Base-by-base conservation (phyloP, 2,329 filamentous ascomycete species). In the Fusarium ramigenum region DNA sequence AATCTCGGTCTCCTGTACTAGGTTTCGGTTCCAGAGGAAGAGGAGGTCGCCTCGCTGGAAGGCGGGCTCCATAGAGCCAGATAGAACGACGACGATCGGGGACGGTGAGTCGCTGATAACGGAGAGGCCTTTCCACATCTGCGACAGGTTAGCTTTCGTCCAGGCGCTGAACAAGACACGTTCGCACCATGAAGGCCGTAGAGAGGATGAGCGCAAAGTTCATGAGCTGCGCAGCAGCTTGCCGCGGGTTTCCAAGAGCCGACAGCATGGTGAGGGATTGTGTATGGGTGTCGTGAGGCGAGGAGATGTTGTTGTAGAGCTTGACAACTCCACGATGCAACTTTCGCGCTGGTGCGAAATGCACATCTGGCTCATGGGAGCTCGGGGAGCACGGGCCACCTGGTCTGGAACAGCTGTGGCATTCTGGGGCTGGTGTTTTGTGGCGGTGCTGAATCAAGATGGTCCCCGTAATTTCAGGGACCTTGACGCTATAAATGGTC, bases 121-220 rank as follows among this genome's bases (percentile, higher is more conserved):
- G 14, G 92, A 95, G 67, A 98, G 90, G 15, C 93, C 93, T 83
- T 97, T 97, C 95, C 92, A 94, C 85, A 97, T 90, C 89, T 90
- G 61, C 30, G 39, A 50, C 32, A 32, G 5, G 44, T 60, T 58
- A 77, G 69, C 28, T 52, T 60, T 25, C 12, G 50, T 40, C 19
- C 25, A 1, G 40, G 5, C 7, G 47, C 44, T 14, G 8, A 16
- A 34, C 12, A 30, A 47, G 36, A 42, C 46, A 69, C 40, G 42
- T 58, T 9, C 52, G 14, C 50, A 90, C 91, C 95, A 97, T 97
- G 81, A 97, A 97, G 2, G 95, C 95, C 4, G 94, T 96, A 15
- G 93, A 95, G 57, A 97, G 89, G 70, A 97, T 94, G 72, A 98
- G 90, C 63, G 92, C 94, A 82, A 98, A 97, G 85, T 97, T 97